A percentile compares a stretch with the other conserved stretches of the same genome.
Evolutionary conservation across 306 rosid genomes (phyloP).

Genomic region (Gastrolobium villosum): DNA sequence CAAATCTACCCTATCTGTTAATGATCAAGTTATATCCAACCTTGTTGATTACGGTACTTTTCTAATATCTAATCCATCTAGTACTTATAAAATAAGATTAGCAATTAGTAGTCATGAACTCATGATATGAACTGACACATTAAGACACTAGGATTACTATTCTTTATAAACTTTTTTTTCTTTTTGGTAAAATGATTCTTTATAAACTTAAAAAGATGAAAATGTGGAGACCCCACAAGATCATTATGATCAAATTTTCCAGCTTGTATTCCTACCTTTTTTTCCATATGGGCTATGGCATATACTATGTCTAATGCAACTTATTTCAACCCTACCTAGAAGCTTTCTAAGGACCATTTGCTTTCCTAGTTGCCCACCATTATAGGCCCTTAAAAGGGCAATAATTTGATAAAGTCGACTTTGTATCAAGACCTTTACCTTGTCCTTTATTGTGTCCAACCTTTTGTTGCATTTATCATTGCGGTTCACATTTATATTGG

Average conservation of each 20-base stretch:
- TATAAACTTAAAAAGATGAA: conserved; percentile 20
- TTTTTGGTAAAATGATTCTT: background rate
- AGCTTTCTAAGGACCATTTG: conserved; percentile 37
- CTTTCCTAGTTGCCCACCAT: conserved; percentile 44
- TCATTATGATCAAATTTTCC: conserved; percentile 26
- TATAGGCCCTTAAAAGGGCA: conserved; percentile 46
- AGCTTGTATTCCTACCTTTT: conserved; percentile 33
- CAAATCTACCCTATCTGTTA: conserved; percentile 11
- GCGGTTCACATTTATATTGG: conserved; percentile 33
- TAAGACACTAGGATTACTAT: background rate
- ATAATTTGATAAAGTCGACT: conserved; percentile 38
- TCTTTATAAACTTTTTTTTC: background rate
- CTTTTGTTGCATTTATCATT: background rate
- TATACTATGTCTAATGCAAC: conserved; percentile 18
- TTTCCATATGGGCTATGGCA: conserved; percentile 7
- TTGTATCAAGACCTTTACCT: conserved; percentile 22
- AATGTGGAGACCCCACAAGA: conserved; percentile 43
- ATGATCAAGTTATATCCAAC: conserved; percentile 11
- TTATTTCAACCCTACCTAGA: conserved; percentile 40
- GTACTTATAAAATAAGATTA: background rate
- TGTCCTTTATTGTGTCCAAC: background rate
- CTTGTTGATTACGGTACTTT: background rate
- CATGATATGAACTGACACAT: conserved; percentile 40
- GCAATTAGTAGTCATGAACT: conserved; percentile 33
- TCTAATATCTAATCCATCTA: background rate